These are phyloP conservation scores for Mycothermus thermophilus DNA, from an alignment of 495 filamentous ascomycete genomes.

Conservation along the genomic window DNA sequence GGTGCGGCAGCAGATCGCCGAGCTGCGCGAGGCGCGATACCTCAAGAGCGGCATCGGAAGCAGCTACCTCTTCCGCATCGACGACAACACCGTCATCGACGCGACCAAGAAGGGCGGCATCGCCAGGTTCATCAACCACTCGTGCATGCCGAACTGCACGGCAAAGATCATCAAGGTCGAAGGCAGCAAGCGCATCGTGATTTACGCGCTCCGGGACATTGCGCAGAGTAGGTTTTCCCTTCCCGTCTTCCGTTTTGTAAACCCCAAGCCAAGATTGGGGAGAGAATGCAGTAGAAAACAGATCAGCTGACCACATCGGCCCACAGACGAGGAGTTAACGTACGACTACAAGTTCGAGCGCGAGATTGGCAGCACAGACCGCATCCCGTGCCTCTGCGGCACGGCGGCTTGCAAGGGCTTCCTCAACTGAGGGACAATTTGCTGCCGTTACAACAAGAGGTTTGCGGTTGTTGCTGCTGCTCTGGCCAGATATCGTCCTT, in stretches of 20 bases:
- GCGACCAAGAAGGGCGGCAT: slow-evolving; percentile 97
- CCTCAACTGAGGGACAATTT: slow-evolving; percentile 89
- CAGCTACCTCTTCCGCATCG: slow-evolving; percentile 95
- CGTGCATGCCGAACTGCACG: slow-evolving; percentile 95
- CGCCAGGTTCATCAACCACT: slow-evolving; percentile 97
- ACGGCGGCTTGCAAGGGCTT: slow-evolving; percentile 95
- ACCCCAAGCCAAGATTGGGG: too few relatives aligned
- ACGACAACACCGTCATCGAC: slow-evolving; percentile 94
- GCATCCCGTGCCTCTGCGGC: slow-evolving; percentile 93
- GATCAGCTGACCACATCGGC: slow-evolving; percentile 30
- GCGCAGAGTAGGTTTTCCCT: slow-evolving; percentile 58
- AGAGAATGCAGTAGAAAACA: neutral
- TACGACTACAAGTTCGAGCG: slow-evolving; percentile 99
- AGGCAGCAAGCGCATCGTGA: slow-evolving; percentile 97
- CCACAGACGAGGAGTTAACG: slow-evolving; percentile 87
- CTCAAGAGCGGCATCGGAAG: slow-evolving; percentile 93
- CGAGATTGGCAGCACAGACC: slow-evolving; percentile 84
- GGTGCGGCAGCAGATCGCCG: slow-evolving; percentile 88
- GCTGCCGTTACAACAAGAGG: too few relatives aligned
- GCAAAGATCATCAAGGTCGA: slow-evolving; percentile 99
- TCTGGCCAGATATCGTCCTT: too few relatives aligned
- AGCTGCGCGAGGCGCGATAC: slow-evolving; percentile 83
- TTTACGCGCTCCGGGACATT: slow-evolving; percentile 93
- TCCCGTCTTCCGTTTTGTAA: neutral
- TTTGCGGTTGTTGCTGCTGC: too few relatives aligned